These are phyloP conservation scores for Saturnispora dispora DNA, from an alignment of 805 yeast species.

Conservation along the genomic window DNA sequence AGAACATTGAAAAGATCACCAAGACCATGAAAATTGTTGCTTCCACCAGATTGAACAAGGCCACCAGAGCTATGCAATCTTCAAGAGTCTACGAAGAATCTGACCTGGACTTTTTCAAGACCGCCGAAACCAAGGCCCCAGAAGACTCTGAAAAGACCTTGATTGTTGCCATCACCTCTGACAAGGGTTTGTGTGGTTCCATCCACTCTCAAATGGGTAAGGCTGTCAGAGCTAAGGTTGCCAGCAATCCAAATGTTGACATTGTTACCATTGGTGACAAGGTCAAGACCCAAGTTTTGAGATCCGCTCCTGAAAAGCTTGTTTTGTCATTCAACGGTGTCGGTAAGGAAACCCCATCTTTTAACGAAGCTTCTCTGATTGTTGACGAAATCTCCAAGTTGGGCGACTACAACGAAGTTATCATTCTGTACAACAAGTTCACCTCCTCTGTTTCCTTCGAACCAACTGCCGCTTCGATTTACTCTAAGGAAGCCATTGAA, in stretches of 20 bases:
- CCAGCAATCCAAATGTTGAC: conserved; percentile 59
- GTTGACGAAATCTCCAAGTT: conserved; percentile 71
- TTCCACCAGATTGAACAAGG: conserved; percentile 90
- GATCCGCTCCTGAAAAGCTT: conserved; percentile 66
- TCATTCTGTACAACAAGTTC: conserved; percentile 81
- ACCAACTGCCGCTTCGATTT: conserved; percentile 63
- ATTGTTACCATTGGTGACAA: conserved; percentile 91
- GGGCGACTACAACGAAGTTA: conserved; percentile 66
- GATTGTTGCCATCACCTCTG: conserved; percentile 84
- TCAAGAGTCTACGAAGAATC: conserved; percentile 79
- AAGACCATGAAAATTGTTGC: conserved; percentile 99
- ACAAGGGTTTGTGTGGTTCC: conserved; percentile 98
- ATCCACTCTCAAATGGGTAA: conserved; percentile 93
- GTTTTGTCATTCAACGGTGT: conserved; percentile 78
- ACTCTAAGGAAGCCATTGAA: conserved; percentile 61
- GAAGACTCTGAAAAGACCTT: conserved; percentile 48
- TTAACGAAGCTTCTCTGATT: conserved; percentile 79
- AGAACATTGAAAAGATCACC: conserved; percentile 98
- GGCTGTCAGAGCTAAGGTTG: conserved; percentile 64
- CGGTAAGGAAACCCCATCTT: conserved; percentile 96
- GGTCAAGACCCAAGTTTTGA: conserved; percentile 76
- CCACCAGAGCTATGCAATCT: conserved; percentile 87
- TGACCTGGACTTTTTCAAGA: conserved; percentile 67
- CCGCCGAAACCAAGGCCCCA: conserved; percentile 66
- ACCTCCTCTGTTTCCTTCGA: conserved; percentile 84